phyloP scores from a whole-genome alignment of 2,329 filamentous ascomycete genomes.

The Colletotrichum nymphaeae region DNA sequence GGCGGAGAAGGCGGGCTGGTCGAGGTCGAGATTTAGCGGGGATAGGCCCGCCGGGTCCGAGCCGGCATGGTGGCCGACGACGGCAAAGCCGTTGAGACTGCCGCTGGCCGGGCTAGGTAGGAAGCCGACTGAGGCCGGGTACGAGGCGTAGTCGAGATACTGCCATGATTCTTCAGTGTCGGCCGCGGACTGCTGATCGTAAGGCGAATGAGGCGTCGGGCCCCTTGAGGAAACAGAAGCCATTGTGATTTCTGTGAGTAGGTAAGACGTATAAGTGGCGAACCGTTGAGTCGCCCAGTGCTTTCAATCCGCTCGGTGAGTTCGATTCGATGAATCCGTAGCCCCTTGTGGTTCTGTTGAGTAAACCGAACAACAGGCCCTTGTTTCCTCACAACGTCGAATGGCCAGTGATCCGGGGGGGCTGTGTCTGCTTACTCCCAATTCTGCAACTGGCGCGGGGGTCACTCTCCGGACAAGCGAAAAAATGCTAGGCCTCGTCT shows the following conservation, averaged over 20 bases:
- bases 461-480: neutral
- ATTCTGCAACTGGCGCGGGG: slow-evolving; percentile 14
- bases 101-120: slow-evolving; percentile 62
- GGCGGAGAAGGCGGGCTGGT: slow-evolving; percentile 48
- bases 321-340: neutral
- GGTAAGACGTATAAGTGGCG: neutral
- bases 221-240: slow-evolving; percentile 53
- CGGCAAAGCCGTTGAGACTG: slow-evolving; percentile 62
- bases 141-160: slow-evolving; percentile 51
- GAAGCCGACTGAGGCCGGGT: slow-evolving; percentile 54
- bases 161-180: slow-evolving; percentile 60
- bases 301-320: neutral
- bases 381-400: neutral
- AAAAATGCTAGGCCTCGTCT: neutral
- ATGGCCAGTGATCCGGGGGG: slow-evolving; percentile 14
- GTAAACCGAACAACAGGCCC: neutral
- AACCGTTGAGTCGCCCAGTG: neutral
- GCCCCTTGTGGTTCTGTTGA: neutral
- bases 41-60: slow-evolving; percentile 50
- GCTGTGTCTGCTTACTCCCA: slow-evolving; percentile 18
- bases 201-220: slow-evolving; percentile 52
- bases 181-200: slow-evolving; percentile 52
- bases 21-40: slow-evolving; percentile 55
- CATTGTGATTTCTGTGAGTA: slow-evolving; percentile 39
- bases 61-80: slow-evolving; percentile 53